These are phyloP conservation scores for Moelleriella libera DNA, from an alignment of 2,329 filamentous ascomycete genomes.

Conservation along the genomic window DNA sequence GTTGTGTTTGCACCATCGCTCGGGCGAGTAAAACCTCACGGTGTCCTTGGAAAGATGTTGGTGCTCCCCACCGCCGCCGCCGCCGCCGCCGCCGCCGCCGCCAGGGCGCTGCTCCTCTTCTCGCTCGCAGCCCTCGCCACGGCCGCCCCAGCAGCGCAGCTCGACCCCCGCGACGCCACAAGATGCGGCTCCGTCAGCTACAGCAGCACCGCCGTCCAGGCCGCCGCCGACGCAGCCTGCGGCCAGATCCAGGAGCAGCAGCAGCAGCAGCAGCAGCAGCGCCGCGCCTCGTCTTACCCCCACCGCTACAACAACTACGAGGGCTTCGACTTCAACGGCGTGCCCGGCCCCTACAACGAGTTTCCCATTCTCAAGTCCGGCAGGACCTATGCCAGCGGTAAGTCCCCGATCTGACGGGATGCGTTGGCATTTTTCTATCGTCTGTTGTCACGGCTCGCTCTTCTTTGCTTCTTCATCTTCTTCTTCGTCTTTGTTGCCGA, in stretches of 20 bases:
- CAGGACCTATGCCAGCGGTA: slow-evolving; percentile 19
- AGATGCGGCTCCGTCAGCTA: slow-evolving; percentile 17
- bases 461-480: neutral
- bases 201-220: slow-evolving; percentile 11
- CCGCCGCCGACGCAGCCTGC: slow-evolving; percentile 15
- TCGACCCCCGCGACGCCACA: slow-evolving; percentile 10
- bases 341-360: slow-evolving; percentile 20
- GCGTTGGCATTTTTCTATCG: neutral
- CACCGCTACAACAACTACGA: slow-evolving; percentile 24
- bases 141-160: slow-evolving; percentile 11
- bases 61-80: no score
- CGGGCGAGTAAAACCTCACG: no score
- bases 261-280: slow-evolving; percentile 7
- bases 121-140: slow-evolving; percentile 13
- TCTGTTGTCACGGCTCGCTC: neutral
- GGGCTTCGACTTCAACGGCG: slow-evolving; percentile 18
- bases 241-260: slow-evolving; percentile 6
- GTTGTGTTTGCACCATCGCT: no score
- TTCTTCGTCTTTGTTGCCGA: neutral
- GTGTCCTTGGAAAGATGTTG: neutral
- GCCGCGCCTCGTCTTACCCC: slow-evolving; percentile 20
- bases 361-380: slow-evolving; percentile 20
- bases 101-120: neutral
- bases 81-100: no score
- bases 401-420: slow-evolving; percentile 4